Evolutionary conservation across 805 yeast species (phyloP), one percentile per base, ranked within the genome.

Genomic region (Metschnikowia lachancei): DNA sequence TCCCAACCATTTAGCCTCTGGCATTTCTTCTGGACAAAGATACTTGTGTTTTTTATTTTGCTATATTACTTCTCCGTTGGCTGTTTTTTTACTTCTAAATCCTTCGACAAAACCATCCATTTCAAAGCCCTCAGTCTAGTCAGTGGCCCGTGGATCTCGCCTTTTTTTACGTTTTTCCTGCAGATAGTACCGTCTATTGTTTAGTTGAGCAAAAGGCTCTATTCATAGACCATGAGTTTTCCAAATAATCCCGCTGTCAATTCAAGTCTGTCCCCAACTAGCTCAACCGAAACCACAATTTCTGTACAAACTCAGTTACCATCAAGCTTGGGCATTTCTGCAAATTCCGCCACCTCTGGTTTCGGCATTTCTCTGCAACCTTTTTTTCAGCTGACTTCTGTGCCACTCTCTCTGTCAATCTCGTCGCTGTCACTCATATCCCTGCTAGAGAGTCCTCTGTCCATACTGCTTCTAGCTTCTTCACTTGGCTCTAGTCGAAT

Each of bases 181-280:
- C 32, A 29, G 11, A 29, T 29, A 12, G 13, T 6, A 11, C 32
- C 35, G 39, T 20, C 29, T 34, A 20, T 28, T 13, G 39, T 22
- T n/a, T n/a, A n/a, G 34, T 22, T 22, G 24, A 8, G 8, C 24
- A 22, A 22, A 22, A 22, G n/a, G n/a, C 24, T 22, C 39, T 41
- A 41, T 41, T 41, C 39, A 17, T 35, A 35, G 39, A 35, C 9
- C 39, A 41, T 41, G 45, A 41, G 45, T 29, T 16, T 35, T 1
- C 45, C 35, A 31, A 28, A 29, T 31, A 41, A 28, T n/a, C 38
- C 30, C 24, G 16, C 33, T 13, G 32, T 12, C 38, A 41, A 16
- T 26, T 4, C 24, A 4, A 22, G 24, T 22, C 24, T 22, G 24
- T 22, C 22, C 32, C 13, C 13, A 29, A 12, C 32, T 4, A 29